phyloP scores from a whole-genome alignment of 2,329 filamentous ascomycete genomes.

The Trichoderma sp. region DNA sequence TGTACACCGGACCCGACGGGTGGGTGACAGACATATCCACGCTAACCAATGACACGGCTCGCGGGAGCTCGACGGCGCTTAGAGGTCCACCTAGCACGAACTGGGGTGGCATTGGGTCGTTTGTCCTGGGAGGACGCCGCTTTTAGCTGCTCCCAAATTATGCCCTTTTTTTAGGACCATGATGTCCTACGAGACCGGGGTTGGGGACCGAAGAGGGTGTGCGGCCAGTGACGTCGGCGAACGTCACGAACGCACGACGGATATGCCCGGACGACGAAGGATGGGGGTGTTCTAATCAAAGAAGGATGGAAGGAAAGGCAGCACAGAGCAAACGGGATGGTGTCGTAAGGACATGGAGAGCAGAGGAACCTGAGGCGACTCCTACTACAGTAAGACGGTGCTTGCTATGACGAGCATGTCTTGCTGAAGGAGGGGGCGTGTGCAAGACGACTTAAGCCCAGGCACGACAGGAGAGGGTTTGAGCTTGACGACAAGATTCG shows the following conservation, averaged over 20 bases:
- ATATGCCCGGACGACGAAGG: slow-evolving; percentile 6
- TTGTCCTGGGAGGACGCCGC: slow-evolving; percentile 12
- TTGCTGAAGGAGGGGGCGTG: slow-evolving; percentile 2
- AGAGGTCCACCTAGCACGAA: slow-evolving; percentile 25
- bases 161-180: neutral
- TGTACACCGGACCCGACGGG: slow-evolving; percentile 23
- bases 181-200: slow-evolving; percentile 12
- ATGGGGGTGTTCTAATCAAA: slow-evolving; percentile 1
- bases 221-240: slow-evolving; percentile 19
- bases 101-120: slow-evolving; percentile 29
- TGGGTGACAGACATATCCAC: slow-evolving; percentile 33
- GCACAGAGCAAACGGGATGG: neutral
- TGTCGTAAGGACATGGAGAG: neutral
- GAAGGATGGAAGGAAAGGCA: slow-evolving; percentile 1
- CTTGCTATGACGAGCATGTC: slow-evolving; percentile 5
- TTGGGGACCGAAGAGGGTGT: slow-evolving; percentile 14
- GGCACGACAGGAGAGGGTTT: neutral
- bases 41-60: slow-evolving; percentile 29
- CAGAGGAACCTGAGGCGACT: neutral
- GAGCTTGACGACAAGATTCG: neutral
- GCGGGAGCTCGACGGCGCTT: slow-evolving; percentile 34
- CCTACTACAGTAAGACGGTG: neutral
- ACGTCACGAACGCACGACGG: slow-evolving; percentile 14
- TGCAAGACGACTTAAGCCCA: neutral
- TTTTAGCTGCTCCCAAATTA: slow-evolving; percentile 8